Evolutionary conservation across 176 grass and related monocot genomes (phyloP), one percentile per base, ranked within the genome.

Genomic region (Raddia distichophylla): DNA sequence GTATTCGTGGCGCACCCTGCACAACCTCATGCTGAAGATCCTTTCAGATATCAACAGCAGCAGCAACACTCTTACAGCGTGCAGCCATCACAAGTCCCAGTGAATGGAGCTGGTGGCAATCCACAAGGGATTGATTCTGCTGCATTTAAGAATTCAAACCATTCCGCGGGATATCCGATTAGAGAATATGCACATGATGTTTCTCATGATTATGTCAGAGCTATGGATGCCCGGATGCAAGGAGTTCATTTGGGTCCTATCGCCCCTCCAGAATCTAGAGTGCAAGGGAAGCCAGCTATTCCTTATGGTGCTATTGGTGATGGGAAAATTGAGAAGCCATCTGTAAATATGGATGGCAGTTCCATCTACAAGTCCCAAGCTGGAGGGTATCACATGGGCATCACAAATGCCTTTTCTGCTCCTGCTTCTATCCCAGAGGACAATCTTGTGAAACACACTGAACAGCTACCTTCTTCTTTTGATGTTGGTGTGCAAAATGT

Each of bases 181-280:
- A 83, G 88, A 77, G 89, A 89, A 77, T 86, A 86, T 80, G 89
- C 42, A 34, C 68, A 49, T 83, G 88, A 91, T 77, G 46, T 83
- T 60, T 75, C 82, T 32, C 81, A 86, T 67, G 83, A 86, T 74
- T 89, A 86, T 81, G 37, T 68, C 10, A 83, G 79, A 88, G 84
- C 71, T 83, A 80, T 97, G 0, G 85, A 94, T 84, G 78, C 71
- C 12, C 86, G 56, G 55, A 85, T 91, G 77, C 91, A 94, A 81
- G 82, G 82, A 78, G 59, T 97, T 85, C 79, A 88, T 75, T 87
- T 94, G 68, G 78, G 84, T 74, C 86, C 78, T 53, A 63, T 84
- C 80, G 86, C 82, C 48, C 78, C 82, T 83, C 80, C 89, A 71
- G 89, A 94, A 82, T 69, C 83, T 70, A 56, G 76, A 89, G 45